Conservation (phyloP, 148 eudicot genomes). For the Chenopodium berlandieri region DNA sequence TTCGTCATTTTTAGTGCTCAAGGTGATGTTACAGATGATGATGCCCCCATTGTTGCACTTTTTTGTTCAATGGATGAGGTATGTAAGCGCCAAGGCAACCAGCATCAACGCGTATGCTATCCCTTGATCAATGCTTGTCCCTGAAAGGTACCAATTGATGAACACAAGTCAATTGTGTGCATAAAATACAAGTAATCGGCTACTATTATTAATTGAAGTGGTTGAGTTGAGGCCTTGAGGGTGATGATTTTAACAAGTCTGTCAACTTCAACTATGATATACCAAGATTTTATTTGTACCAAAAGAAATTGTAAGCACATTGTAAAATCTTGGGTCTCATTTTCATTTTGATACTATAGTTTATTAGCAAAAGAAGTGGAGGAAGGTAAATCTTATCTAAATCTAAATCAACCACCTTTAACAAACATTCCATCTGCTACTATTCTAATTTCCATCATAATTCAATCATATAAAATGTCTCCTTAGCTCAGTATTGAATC, state of each 20-base stretch:
- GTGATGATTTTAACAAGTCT: neutral
- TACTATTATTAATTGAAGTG: neutral
- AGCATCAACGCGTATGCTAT: conserved; percentile 54
- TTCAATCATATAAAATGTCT: neutral
- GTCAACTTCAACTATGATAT: neutral
- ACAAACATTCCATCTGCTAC: conserved; percentile 19
- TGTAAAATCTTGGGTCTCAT: neutral
- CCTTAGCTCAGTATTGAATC: too few relatives aligned
- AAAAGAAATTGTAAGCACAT: neutral
- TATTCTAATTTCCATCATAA: neutral
- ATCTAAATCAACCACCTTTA: conserved; percentile 14
- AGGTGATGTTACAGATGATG: conserved; percentile 16
- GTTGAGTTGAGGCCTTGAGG: neutral
- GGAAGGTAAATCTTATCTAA: conserved; percentile 4
- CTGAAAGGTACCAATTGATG: conserved; percentile 25
- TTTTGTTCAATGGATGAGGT: conserved; percentile 46
- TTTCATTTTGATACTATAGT: neutral
- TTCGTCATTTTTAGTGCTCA: neutral
- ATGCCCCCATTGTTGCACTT: conserved; percentile 13
- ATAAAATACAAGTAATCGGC: neutral
- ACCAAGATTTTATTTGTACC: neutral
- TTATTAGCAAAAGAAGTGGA: neutral
- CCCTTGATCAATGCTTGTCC: conserved; percentile 60
- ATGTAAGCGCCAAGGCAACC: conserved; percentile 57
- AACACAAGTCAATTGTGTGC: neutral